Evolutionary conservation across 257 asterid species (phyloP).

Genomic region (Salvia splendens): DNA sequence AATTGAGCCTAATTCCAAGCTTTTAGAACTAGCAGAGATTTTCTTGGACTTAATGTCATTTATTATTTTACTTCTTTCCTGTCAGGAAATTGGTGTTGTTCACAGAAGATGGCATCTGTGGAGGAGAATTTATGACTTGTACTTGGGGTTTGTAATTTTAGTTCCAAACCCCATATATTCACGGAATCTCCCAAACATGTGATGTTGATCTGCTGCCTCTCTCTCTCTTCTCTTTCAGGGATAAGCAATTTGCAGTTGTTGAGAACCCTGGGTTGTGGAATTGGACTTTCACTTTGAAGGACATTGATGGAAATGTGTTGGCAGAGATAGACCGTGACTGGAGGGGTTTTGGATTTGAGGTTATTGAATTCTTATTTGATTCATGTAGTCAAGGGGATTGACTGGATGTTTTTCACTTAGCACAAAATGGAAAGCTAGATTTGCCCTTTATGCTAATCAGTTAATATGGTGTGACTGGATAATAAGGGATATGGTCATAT

Average conservation of each 20-base stretch:
- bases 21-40: conserved; percentile 15
- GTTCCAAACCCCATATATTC: conserved; percentile 1
- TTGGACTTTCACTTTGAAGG: conserved; percentile 95
- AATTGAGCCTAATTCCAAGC: not conserved
- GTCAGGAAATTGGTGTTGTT: conserved; percentile 93
- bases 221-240: conserved; percentile 43
- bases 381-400: conserved; percentile 11
- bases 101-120: conserved; percentile 99
- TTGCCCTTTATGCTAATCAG: not conserved
- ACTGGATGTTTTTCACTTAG: conserved; percentile 9
- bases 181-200: conserved; percentile 18
- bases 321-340: conserved; percentile 96
- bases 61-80: conserved; percentile 19
- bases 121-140: conserved; percentile 90
- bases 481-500: not conserved
- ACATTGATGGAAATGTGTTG: conserved; percentile 80
- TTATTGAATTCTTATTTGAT: conserved; percentile 23
- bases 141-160: conserved; percentile 72
- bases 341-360: conserved; percentile 98
- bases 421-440: conserved; percentile 1
- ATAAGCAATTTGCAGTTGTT: conserved; percentile 87
- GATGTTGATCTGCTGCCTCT: conserved; percentile 8
- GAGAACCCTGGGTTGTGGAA: conserved; percentile 97
- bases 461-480: conserved; percentile 5
- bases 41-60: conserved; percentile 4